Evolutionary conservation across 1,284 basidiomycete genomes (phyloP).

Genomic region (Irpex lacteus): DNA sequence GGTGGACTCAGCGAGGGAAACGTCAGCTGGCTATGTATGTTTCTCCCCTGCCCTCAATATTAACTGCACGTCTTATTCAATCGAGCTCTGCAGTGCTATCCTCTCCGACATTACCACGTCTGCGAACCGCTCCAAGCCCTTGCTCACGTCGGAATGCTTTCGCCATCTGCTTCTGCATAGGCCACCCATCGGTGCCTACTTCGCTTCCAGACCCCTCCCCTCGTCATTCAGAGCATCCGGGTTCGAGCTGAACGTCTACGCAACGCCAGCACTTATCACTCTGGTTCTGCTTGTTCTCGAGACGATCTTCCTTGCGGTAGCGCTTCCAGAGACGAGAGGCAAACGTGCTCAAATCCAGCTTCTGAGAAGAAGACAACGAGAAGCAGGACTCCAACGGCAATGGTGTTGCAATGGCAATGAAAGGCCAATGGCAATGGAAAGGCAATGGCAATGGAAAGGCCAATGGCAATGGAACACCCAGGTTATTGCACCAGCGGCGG

Average conservation of each 20-base stretch:
- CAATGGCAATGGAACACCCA: constrained; percentile 16
- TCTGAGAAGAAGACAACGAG: constrained; percentile 19
- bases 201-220: constrained; percentile 69
- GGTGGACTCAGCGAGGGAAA: constrained; percentile 90
- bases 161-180: constrained; percentile 87
- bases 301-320: constrained; percentile 68
- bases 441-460: constrained; percentile 5
- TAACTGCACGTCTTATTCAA: no score
- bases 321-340: constrained; percentile 77
- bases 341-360: constrained; percentile 29
- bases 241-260: constrained; percentile 79
- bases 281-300: constrained; percentile 68
- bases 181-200: constrained; percentile 84
- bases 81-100: constrained; percentile 61
- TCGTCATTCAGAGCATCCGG: constrained; percentile 55
- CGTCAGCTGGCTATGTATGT: constrained; percentile 79
- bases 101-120: constrained; percentile 85
- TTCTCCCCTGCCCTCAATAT: no score
- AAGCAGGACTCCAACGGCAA: constrained; percentile 19
- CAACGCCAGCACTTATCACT: constrained; percentile 77
- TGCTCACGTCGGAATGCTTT: constrained; percentile 91
- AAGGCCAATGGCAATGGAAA: constrained; percentile 16
- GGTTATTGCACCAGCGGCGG: constrained; percentile 15
- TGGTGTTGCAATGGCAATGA: constrained; percentile 2
- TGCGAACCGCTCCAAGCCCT: constrained; percentile 78